Evolutionary conservation across 805 yeast genomes (phyloP), one percentile per base, ranked within the genome.

Genomic region (Nakazawaea molendinolei): DNA sequence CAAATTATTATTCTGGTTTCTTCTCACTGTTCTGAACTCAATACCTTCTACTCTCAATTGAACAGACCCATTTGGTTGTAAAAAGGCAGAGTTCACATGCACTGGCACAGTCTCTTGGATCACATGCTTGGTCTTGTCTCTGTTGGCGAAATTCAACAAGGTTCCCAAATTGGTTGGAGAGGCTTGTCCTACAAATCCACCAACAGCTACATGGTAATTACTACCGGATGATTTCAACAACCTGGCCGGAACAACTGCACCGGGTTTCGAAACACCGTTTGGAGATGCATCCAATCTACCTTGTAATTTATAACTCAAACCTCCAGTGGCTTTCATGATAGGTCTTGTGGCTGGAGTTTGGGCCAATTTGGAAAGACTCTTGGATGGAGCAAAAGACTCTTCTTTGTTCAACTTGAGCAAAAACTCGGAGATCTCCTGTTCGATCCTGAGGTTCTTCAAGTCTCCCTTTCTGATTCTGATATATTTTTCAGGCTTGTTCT

Each of bases 231-330:
- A 57, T 38, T 63, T 63, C 30, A 73, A 61, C 31, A 74, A 59
- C 64, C 95, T 75, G 41, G 90, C 94, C 12, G 87, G 84, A 14
- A 74, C 75, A 28, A 79, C 65, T 36, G 61, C 61, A 19, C 69
- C 71, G 9, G 60, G 56, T 39, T 67, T 57, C 31, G 69, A 61
- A 17, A 76, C 58, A 33, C 95, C 95, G 48, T 79, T 74, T 16
- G 94, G 92, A 4, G 82, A 65, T 53, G 76, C 81, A 40, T 63
- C 52, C 25, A 86, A 60, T 53, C 86, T 71, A 5, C 95, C 95
- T 40, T 67, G 70, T 42, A 81, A 69, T 26, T 64, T 65, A 49
- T 84, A 86, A 2, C 85, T 71, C 41, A 85, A 66, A 5, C 95
- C 95, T 20, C 82, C 95, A 6, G 83, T 73, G 22, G 87, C 94